These are phyloP conservation scores for Gossypium sturtianum DNA, from an alignment of 345 rosid species.

Conservation along the genomic window DNA sequence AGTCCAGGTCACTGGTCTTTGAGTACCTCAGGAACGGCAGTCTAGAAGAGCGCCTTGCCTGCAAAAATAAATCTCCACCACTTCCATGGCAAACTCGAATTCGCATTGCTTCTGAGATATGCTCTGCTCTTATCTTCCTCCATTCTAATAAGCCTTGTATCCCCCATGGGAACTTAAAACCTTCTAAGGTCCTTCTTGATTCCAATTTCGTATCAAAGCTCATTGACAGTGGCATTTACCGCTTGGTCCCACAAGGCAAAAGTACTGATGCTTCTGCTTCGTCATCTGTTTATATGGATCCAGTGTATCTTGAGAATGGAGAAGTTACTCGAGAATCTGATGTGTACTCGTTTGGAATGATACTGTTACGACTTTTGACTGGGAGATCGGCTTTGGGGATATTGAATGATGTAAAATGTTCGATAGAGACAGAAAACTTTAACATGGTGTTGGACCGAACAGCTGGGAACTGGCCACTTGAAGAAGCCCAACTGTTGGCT, in stretches of 20 bases:
- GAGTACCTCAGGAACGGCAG: slow-evolving; percentile 69
- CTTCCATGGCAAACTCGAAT: slow-evolving; percentile 67
- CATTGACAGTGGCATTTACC: slow-evolving; percentile 56
- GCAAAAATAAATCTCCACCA: slow-evolving; percentile 40
- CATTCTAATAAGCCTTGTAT: slow-evolving; percentile 74
- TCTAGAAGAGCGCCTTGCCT: slow-evolving; percentile 62
- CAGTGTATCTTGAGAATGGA: slow-evolving; percentile 45
- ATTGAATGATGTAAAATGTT: slow-evolving; percentile 56
- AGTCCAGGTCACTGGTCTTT: slow-evolving; percentile 69
- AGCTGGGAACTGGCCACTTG: slow-evolving; percentile 75
- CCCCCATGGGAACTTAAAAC: slow-evolving; percentile 73
- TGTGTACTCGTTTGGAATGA: slow-evolving; percentile 67
- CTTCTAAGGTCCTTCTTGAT: slow-evolving; percentile 79
- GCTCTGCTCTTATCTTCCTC: slow-evolving; percentile 81
- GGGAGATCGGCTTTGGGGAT: slow-evolving; percentile 46
- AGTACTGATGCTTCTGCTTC: not conserved
- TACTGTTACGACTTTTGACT: slow-evolving; percentile 71
- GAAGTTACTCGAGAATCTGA: slow-evolving; percentile 57
- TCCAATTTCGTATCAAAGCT: slow-evolving; percentile 60
- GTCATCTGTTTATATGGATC: slow-evolving; percentile 42
- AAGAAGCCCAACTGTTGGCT: slow-evolving; percentile 52
- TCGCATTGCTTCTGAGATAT: slow-evolving; percentile 62
- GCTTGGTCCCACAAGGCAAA: slow-evolving; percentile 38
- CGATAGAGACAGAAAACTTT: slow-evolving; percentile 55
- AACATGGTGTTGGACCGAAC: slow-evolving; percentile 51